These are phyloP conservation scores for Elsinoe australis DNA, from an alignment of 2,329 filamentous ascomycete species.

Conservation along the genomic window DNA sequence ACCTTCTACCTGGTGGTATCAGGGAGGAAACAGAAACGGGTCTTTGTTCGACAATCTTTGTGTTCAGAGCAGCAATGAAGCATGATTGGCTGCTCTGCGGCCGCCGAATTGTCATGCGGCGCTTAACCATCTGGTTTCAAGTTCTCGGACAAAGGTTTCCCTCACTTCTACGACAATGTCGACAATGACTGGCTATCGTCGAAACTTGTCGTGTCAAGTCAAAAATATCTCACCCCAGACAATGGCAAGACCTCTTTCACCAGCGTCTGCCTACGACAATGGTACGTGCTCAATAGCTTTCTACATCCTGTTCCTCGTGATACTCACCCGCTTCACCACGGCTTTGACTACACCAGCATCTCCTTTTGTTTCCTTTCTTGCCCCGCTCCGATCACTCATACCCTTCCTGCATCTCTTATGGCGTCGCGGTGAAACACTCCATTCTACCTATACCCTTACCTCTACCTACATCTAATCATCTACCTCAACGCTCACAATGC, in stretches of 20 bases:
- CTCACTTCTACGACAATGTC: conserved; percentile 36
- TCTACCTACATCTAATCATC: conserved; percentile 1
- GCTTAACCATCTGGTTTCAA: conserved; percentile 26
- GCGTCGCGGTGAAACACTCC: conserved; percentile 22
- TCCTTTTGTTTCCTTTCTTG: conserved; percentile 27
- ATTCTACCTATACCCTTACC: background rate
- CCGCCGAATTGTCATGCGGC: conserved; percentile 17
- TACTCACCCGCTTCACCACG: background rate
- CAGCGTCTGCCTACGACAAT: conserved; percentile 11
- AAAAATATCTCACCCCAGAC: conserved; percentile 7
- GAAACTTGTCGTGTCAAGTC: conserved; percentile 19
- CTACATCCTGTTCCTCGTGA: background rate
- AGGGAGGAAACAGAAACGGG: conserved; percentile 13
- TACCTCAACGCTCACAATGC: background rate
- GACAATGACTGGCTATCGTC: conserved; percentile 35
- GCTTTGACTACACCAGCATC: conserved; percentile 3
- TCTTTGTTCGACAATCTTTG: conserved; percentile 15
- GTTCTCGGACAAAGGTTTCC: conserved; percentile 30
- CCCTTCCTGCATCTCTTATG: conserved; percentile 24
- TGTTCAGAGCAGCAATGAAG: conserved; percentile 14
- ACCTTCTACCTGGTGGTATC: background rate
- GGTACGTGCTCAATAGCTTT: conserved; percentile 9
- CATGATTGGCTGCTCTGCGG: conserved; percentile 17
- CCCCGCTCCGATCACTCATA: conserved; percentile 15
- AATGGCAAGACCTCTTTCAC: conserved; percentile 30